These are phyloP conservation scores for Picocystis sp. DNA, from an alignment of 163 green algal genomes.

Conservation along the genomic window DNA sequence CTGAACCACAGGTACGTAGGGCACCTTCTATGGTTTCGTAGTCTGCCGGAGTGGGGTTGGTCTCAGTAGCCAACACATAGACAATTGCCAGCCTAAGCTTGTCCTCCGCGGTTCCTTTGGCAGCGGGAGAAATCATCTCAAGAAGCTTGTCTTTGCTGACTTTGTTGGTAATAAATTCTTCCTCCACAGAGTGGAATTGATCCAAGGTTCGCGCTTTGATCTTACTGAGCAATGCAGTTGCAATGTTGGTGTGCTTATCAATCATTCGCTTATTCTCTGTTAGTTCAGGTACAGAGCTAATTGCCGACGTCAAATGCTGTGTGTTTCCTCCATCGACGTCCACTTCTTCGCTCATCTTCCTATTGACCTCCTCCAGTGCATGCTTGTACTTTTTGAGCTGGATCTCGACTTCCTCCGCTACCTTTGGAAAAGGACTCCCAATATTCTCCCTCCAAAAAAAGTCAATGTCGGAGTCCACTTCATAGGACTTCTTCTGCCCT, in stretches of 20 bases:
- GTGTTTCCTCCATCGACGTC: constrained; percentile 32
- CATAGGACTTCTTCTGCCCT: constrained; percentile 33
- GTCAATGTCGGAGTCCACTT: constrained; percentile 45
- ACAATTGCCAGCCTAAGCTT: constrained; percentile 82
- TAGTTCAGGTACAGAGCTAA: constrained; percentile 69
- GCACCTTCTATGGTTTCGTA: constrained; percentile 32
- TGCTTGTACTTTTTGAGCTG: constrained; percentile 73
- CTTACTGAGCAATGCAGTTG: constrained; percentile 56
- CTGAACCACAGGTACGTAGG: constrained; percentile 36
- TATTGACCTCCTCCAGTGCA: constrained; percentile 80
- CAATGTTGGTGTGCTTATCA: constrained; percentile 98
- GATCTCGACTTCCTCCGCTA: constrained; percentile 55
- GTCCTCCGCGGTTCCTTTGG: constrained; percentile 32
- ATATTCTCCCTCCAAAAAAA: constrained; percentile 51
- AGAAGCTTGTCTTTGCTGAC: constrained; percentile 29
- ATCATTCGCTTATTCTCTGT: constrained; percentile 75
- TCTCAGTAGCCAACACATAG: constrained; percentile 56
- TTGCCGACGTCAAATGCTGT: constrained; percentile 66
- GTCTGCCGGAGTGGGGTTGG: constrained; percentile 39
- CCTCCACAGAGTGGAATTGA: constrained; percentile 24
- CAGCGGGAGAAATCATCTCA: constrained; percentile 17
- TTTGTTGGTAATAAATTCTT: constrained; percentile 63
- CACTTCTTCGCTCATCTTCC: constrained; percentile 32
- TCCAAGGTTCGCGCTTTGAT: constrained; percentile 71
- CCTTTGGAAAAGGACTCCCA: constrained; percentile 47